Evolutionary conservation across 106 monocot genomes (phyloP), one percentile per base, ranked within the genome.

Genomic region (Iris macrosiphon): DNA sequence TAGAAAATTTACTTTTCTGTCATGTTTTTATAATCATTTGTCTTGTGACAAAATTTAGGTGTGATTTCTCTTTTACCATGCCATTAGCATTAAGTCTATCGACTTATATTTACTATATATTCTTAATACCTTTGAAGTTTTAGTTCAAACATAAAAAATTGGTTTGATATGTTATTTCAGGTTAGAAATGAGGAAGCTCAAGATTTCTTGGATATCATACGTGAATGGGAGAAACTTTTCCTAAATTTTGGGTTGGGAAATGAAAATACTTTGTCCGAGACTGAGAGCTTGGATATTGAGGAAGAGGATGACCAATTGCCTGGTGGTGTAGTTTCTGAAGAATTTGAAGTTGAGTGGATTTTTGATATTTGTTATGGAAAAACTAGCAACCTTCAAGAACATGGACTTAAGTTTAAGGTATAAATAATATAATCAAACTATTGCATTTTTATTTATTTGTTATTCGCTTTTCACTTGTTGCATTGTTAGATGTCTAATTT

Each of bases 171-270:
- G 15, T 37, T 38, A 40, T 54, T 48, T n/a, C 24, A 91, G 90
- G 90, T 91, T 20, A 52, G 90, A 16, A 91, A 85, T 72, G 85
- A 85, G 28, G 75, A 73, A 18, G 90, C 90, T 2, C 85, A 81
- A 19, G 53, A 85, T 27, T 91, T 91, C 63, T 48, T 91, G 11
- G 37, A 45, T 23, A 66, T 91, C 13, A 39, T 91, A 0, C 72
- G 52, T 22, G 90, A 85, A 19, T 91, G 90, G 90, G 69, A 72
- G 37, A 65, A 61, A 22, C 37, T 91, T 0, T 77, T 80, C 25
- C 24, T 49, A 4, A 56, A 63, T 2, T 79, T 39, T 55, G 22
- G 54, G 50, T 47, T 37, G 56, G 35, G 6, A 59, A 31, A 24
- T 24, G 61, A 7, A 42, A 25, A 38, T 21, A 27, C 0, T 21